Conservation (phyloP, 192 early-diverging fungal genomes). For the Phycomyces nitens region DNA sequence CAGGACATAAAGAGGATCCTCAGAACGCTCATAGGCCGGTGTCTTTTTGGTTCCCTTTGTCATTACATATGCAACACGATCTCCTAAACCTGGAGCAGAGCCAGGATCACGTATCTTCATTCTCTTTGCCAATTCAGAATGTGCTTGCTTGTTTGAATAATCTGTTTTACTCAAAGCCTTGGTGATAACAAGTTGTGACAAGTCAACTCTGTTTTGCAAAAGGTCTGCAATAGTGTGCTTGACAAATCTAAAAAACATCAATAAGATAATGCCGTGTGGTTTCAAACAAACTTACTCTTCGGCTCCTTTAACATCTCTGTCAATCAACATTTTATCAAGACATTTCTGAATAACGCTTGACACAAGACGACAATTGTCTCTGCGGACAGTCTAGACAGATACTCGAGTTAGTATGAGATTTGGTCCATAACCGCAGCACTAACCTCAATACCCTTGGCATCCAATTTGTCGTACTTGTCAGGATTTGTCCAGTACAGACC, state of each 20-base stretch:
- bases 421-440: not conserved
- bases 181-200: conserved; percentile 94
- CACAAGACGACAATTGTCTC: conserved; percentile 93
- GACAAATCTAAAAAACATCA: conserved; percentile 53
- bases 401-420: not conserved
- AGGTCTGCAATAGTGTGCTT: conserved; percentile 90
- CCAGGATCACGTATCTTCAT: conserved; percentile 97
- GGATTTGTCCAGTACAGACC: conserved; percentile 96
- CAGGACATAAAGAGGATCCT: conserved; percentile 97
- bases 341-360: conserved; percentile 90
- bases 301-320: conserved; percentile 83
- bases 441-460: conserved; percentile 96
- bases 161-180: conserved; percentile 95
- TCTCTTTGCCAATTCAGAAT: conserved; percentile 91
- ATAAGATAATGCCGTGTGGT: not conserved
- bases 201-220: conserved; percentile 94
- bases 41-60: conserved; percentile 80
- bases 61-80: conserved; percentile 96
- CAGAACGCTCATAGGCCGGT: conserved; percentile 94
- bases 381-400: conserved; percentile 76
- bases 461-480: conserved; percentile 92
- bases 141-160: conserved; percentile 93
- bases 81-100: conserved; percentile 92
- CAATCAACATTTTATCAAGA: conserved; percentile 85
- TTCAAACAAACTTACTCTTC: conserved; percentile 48